Percentiles rank a stretch among this genome's conserved stretches.
Evolutionary conservation across 2,329 filamentous ascomycete genomes (phyloP).

Genomic region (Karstenula rhodostoma): DNA sequence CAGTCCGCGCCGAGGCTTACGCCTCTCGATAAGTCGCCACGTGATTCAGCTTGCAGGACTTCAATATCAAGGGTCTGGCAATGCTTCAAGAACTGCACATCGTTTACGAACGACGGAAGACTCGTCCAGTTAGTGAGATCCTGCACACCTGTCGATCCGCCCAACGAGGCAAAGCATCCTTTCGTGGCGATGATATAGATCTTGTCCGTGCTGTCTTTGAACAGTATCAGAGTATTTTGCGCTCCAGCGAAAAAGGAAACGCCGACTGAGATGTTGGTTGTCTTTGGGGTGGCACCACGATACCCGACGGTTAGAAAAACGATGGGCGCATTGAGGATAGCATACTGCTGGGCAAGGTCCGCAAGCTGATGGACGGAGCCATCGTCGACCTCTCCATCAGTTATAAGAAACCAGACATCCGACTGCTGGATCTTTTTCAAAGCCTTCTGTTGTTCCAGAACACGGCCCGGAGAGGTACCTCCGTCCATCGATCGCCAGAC

Average conservation of each 20-base stretch:
- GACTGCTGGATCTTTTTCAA: slow-evolving; percentile 30
- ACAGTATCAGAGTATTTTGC: slow-evolving; percentile 40
- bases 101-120: slow-evolving; percentile 27
- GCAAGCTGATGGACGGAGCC: slow-evolving; percentile 24
- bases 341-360: too few species aligned
- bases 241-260: slow-evolving; percentile 45
- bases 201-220: slow-evolving; percentile 36
- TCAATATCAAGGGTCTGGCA: not conserved
- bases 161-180: slow-evolving; percentile 38
- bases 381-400: slow-evolving; percentile 41
- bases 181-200: slow-evolving; percentile 43
- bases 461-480: slow-evolving; percentile 29
- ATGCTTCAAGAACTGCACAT: not conserved
- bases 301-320: slow-evolving; percentile 35
- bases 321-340: too few species aligned
- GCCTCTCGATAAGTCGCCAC: slow-evolving; percentile 19
- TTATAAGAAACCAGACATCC: slow-evolving; percentile 44
- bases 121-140: slow-evolving; percentile 33
- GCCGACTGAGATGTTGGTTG: slow-evolving; percentile 43
- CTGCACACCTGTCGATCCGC: slow-evolving; percentile 22
- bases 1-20: slow-evolving; percentile 33
- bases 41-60: slow-evolving; percentile 20
- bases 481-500: slow-evolving; percentile 28
- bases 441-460: slow-evolving; percentile 28
- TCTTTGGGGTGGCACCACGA: slow-evolving; percentile 26